phyloP scores from a whole-genome alignment of 768 basidiomycete genomes.

The Naganishia vishniacii region DNA sequence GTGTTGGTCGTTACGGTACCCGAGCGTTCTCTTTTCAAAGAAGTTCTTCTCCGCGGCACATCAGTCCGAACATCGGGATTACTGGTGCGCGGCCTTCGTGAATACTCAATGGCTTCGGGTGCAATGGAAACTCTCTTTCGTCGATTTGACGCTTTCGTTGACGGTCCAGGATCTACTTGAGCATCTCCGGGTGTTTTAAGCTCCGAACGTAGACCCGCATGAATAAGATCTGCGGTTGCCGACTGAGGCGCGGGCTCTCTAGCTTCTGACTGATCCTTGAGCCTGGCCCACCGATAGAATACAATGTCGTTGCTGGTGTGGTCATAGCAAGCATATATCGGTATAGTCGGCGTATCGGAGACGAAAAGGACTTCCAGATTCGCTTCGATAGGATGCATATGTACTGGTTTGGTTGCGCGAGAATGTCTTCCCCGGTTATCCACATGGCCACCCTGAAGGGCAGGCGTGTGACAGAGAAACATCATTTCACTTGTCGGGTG shows the following conservation, averaged over 20 bases:
- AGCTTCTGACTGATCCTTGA: not conserved
- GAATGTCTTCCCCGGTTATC: not conserved
- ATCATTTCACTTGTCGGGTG: slow-evolving; percentile 40
- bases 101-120: not conserved
- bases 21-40: slow-evolving; percentile 3
- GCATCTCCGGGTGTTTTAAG: not conserved
- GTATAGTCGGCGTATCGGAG: not conserved
- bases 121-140: slow-evolving; percentile 12
- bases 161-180: not conserved
- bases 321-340: slow-evolving; percentile 29
- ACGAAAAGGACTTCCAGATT: slow-evolving; percentile 18
- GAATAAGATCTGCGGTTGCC: not conserved
- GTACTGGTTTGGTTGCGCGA: not conserved
- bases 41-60: not conserved
- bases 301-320: slow-evolving; percentile 31
- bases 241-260: not conserved
- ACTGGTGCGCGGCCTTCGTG: not conserved
- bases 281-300: slow-evolving; percentile 34
- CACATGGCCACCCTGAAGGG: slow-evolving; percentile 8
- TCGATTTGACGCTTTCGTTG: slow-evolving; percentile 2
- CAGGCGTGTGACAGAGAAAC: not conserved
- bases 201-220: not conserved
- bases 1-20: not conserved
- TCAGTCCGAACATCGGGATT: not conserved
- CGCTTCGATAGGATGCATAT: not conserved